Evolutionary conservation across 2,329 filamentous ascomycete genomes (phyloP).

Genomic region (Tympanopsis confertula): DNA sequence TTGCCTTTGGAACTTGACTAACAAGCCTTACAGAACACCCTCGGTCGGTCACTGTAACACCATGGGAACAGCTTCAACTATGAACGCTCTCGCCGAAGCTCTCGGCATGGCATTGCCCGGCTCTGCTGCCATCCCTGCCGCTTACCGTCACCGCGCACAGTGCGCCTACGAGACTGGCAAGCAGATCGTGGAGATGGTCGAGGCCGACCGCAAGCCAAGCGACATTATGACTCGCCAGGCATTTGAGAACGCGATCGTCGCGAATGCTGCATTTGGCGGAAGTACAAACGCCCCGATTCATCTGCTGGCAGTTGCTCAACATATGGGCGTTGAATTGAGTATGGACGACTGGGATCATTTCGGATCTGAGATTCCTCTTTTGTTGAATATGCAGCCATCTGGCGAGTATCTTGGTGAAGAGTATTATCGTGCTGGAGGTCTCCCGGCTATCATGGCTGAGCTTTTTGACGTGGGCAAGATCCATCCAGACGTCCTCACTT

Average conservation of each 20-base stretch:
- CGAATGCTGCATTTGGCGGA: constrained; percentile 48
- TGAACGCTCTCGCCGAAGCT: constrained; percentile 38
- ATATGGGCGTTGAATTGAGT: constrained; percentile 43
- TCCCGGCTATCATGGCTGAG: constrained; percentile 43
- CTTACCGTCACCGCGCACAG: constrained; percentile 31
- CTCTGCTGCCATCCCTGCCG: constrained; percentile 36
- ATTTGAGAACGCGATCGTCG: constrained; percentile 50
- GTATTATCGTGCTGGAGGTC: constrained; percentile 42
- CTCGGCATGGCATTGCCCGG: constrained; percentile 39
- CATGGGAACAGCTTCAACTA: constrained; percentile 39
- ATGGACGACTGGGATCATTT: constrained; percentile 51
- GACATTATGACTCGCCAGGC: constrained; percentile 48
- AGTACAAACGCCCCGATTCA: constrained; percentile 51
- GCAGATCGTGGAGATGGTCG: constrained; percentile 40
- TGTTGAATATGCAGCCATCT: constrained; percentile 49
- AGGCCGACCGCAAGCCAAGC: constrained; percentile 40
- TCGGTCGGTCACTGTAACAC: constrained; percentile 37
- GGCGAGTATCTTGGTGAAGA: constrained; percentile 52
- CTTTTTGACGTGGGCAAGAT: constrained; percentile 44
- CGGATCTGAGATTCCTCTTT: constrained; percentile 43
- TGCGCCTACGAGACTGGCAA: constrained; percentile 33
- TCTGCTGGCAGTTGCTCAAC: constrained; percentile 47
- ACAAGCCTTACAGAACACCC: constrained; percentile 22
- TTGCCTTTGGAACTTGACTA: not conserved
- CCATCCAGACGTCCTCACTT: constrained; percentile 46